phyloP scores from a whole-genome alignment of 2,329 filamentous ascomycete species.

The Bretziella fagacearum region DNA sequence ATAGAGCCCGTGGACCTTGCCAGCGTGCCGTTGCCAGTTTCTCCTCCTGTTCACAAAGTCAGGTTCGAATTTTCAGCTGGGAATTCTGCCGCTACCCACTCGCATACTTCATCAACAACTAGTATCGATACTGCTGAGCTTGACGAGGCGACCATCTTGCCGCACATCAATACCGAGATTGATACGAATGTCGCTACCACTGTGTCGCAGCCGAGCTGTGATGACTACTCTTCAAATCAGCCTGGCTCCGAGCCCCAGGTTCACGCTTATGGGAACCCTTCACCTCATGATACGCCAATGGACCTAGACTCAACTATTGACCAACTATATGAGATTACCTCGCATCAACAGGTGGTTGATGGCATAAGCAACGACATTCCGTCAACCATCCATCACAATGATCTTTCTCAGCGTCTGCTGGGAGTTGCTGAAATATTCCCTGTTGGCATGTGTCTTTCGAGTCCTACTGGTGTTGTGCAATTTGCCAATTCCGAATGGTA shows the following conservation, averaged over 20 bases:
- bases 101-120: conserved; percentile 9
- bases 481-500: conserved; percentile 56
- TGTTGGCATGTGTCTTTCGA: conserved; percentile 56
- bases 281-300: not conserved
- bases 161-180: not conserved
- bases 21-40: conserved; percentile 1
- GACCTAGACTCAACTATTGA: conserved; percentile 1
- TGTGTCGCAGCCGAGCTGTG: too few species aligned
- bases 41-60: conserved; percentile 11
- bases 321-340: not conserved
- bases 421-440: conserved; percentile 56
- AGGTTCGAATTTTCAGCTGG: conserved; percentile 10
- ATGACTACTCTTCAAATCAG: too few species aligned
- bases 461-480: conserved; percentile 44
- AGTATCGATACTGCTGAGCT: conserved; percentile 6
- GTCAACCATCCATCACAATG: not conserved
- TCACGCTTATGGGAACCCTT: too few species aligned
- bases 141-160: conserved; percentile 6
- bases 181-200: too few species aligned
- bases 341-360: not conserved
- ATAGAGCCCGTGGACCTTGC: not conserved
- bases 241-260: too few species aligned
- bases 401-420: conserved; percentile 41
- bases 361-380: not conserved
- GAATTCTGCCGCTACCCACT: not conserved